Evolutionary conservation across 805 yeast genomes (phyloP).

Genomic region (Candida rishiriensis): DNA sequence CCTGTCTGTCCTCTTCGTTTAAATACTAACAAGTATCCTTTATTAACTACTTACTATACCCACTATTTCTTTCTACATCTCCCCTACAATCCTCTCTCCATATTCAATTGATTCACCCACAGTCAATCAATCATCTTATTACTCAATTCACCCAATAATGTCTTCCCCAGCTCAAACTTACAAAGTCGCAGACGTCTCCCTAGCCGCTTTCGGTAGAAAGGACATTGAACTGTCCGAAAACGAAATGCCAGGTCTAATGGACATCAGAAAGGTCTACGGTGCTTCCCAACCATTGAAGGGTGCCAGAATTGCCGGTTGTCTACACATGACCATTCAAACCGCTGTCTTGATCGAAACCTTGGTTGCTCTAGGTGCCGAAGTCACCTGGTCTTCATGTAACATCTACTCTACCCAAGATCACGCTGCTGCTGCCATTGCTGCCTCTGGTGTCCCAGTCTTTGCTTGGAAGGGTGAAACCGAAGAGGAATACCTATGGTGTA

Average conservation of each 20-base stretch:
- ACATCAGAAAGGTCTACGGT: constrained; percentile 92
- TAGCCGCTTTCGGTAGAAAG: constrained; percentile 99
- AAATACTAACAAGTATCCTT: no score
- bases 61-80: no score
- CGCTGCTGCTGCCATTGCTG: constrained; percentile 99
- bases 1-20: no score
- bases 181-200: constrained; percentile 96
- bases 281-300: constrained; percentile 92
- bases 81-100: no score
- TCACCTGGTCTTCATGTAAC: constrained; percentile 99
- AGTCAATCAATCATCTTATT: not conserved
- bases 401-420: constrained; percentile 99
- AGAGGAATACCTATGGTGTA: constrained; percentile 99
- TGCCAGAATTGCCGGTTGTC: constrained; percentile 98
- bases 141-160: constrained; percentile 32
- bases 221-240: constrained; percentile 98
- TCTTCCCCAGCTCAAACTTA: constrained; percentile 65
- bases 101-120: not conserved
- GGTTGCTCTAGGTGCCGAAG: constrained; percentile 97
- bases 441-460: constrained; percentile 97
- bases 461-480: constrained; percentile 99
- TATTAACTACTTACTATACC: no score
- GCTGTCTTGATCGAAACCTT: constrained; percentile 98
- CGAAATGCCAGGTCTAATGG: constrained; percentile 99
- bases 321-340: constrained; percentile 99